These are phyloP conservation scores for Diplodia mutila DNA, from an alignment of 2,329 filamentous ascomycete species.

Conservation along the genomic window DNA sequence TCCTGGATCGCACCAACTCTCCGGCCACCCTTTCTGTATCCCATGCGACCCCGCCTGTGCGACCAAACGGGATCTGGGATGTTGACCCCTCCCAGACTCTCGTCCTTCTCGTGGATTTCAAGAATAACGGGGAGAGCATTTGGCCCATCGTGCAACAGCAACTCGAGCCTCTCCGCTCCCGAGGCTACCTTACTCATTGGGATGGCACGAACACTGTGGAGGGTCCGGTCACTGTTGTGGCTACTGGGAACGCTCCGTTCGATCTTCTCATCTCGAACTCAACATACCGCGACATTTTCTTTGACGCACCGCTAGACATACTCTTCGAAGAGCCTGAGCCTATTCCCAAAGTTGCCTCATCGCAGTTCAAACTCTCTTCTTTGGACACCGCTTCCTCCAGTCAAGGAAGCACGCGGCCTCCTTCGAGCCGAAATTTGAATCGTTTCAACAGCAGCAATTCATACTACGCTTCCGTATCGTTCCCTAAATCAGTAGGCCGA, in stretches of 20 bases:
- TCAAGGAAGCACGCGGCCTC: slow-evolving; percentile 52
- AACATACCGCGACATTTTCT: slow-evolving; percentile 59
- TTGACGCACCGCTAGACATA: slow-evolving; percentile 53
- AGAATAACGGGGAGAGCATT: slow-evolving; percentile 43
- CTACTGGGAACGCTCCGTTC: slow-evolving; percentile 58
- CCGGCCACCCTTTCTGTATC: slow-evolving; percentile 29
- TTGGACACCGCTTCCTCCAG: slow-evolving; percentile 32
- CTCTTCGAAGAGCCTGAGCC: slow-evolving; percentile 38
- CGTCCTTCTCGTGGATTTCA: slow-evolving; percentile 58
- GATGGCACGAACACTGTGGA: slow-evolving; percentile 47
- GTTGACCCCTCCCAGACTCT: slow-evolving; percentile 53
- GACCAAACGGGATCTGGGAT: slow-evolving; percentile 55
- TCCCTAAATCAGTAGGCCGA: slow-evolving; percentile 53
- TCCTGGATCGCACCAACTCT: slow-evolving; percentile 56
- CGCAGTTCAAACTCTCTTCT: neutral
- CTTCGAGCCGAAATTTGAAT: slow-evolving; percentile 42
- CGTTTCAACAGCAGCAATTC: slow-evolving; percentile 65
- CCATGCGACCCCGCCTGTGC: slow-evolving; percentile 29
- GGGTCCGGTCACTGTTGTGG: slow-evolving; percentile 58
- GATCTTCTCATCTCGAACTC: slow-evolving; percentile 51
- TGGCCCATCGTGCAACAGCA: slow-evolving; percentile 46
- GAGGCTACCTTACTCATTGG: slow-evolving; percentile 56
- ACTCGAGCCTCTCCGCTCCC: slow-evolving; percentile 52
- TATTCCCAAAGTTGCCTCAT: neutral
- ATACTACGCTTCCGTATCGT: slow-evolving; percentile 67